Conservation (phyloP, 2,329 filamentous ascomycete species). For the Colletotrichum lindemuthianum region DNA sequence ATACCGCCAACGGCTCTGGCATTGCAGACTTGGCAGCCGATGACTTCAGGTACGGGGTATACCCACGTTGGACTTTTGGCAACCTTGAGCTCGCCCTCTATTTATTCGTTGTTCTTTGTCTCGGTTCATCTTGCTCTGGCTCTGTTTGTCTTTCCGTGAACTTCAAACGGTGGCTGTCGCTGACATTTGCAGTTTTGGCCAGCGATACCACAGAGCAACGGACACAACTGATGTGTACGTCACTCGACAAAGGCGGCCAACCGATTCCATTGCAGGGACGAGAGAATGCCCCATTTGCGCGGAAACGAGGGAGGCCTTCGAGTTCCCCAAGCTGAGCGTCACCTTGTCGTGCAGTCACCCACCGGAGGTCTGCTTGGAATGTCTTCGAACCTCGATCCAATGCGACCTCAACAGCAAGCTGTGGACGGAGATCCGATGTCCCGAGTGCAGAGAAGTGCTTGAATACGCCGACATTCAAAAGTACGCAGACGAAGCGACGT, state of each 20-base stretch:
- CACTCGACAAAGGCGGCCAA: slow-evolving; percentile 43
- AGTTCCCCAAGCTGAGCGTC: slow-evolving; percentile 47
- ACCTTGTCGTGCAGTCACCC: slow-evolving; percentile 47
- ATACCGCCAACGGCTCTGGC: slow-evolving; percentile 33
- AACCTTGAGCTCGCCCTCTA: too few relatives aligned
- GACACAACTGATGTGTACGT: slow-evolving; percentile 43
- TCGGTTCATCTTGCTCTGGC: too few relatives aligned
- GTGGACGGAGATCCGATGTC: slow-evolving; percentile 61
- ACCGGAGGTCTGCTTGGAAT: slow-evolving; percentile 47
- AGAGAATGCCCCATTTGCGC: slow-evolving; percentile 50
- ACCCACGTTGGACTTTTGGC: too few relatives aligned
- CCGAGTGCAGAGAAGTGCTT: slow-evolving; percentile 58
- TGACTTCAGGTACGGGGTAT: slow-evolving; percentile 44
- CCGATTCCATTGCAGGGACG: slow-evolving; percentile 38
- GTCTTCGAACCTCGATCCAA: slow-evolving; percentile 47
- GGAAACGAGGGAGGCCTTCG: slow-evolving; percentile 42
- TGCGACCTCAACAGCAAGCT: slow-evolving; percentile 46
- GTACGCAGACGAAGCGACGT: slow-evolving; percentile 55
- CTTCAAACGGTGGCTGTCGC: not conserved
- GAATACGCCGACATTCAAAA: slow-evolving; percentile 55
- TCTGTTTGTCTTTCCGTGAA: too few relatives aligned
- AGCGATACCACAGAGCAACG: slow-evolving; percentile 45
- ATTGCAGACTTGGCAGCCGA: slow-evolving; percentile 40
- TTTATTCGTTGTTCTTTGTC: too few relatives aligned
- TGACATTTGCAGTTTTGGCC: slow-evolving; percentile 43